Conservation (phyloP, 2,329 filamentous ascomycete species). For the Coniochaeta sp. region DNA sequence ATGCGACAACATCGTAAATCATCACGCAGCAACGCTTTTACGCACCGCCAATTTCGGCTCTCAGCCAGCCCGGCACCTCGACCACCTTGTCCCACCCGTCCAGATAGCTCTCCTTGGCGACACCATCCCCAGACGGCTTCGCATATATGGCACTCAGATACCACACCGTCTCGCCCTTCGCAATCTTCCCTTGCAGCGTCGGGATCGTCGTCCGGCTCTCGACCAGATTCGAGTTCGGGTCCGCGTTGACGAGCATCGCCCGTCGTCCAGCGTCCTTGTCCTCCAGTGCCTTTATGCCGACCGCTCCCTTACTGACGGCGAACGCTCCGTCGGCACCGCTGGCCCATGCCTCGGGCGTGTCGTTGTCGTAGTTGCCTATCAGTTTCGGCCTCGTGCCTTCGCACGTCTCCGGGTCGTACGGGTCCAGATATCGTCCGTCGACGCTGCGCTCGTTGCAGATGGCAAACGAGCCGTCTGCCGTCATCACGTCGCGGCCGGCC, state of each 20-base stretch:
- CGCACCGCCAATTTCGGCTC: conserved; percentile 35
- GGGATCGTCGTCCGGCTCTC: conserved; percentile 67
- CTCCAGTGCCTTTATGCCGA: conserved; percentile 50
- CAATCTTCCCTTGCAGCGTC: conserved; percentile 56
- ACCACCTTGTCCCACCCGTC: conserved; percentile 55
- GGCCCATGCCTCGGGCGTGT: conserved; percentile 44
- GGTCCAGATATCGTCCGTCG: conserved; percentile 42
- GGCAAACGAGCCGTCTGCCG: conserved; percentile 69
- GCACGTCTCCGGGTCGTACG: conserved; percentile 34
- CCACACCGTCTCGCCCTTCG: conserved; percentile 51
- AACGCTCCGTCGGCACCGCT: conserved; percentile 45
- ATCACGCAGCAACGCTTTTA: background rate
- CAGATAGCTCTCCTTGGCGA: conserved; percentile 45
- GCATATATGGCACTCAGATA: conserved; percentile 68
- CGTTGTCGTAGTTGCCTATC: conserved; percentile 54
- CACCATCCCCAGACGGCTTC: conserved; percentile 49
- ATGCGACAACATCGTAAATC: too few species aligned
- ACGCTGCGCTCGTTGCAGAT: conserved; percentile 47
- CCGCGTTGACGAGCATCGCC: conserved; percentile 65
- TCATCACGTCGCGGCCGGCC: conserved; percentile 56
- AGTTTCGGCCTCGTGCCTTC: conserved; percentile 49
- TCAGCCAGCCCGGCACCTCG: conserved; percentile 52
- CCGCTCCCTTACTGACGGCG: conserved; percentile 48
- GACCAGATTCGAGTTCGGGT: conserved; percentile 72
- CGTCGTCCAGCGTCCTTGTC: conserved; percentile 35